phyloP scores from a whole-genome alignment of 2,329 filamentous ascomycete genomes.

The Nothophoma quercina region DNA sequence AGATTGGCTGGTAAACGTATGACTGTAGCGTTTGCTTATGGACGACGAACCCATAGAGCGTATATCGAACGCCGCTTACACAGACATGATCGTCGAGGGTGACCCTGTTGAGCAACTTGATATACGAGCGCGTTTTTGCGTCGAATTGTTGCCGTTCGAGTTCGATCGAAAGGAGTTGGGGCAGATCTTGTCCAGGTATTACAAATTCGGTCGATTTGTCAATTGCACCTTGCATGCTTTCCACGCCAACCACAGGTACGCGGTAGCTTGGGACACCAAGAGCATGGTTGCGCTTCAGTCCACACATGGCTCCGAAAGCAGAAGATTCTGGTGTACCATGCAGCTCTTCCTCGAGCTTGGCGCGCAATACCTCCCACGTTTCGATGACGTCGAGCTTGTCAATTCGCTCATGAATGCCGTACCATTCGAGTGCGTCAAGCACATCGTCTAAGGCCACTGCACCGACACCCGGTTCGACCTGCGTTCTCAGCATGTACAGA shows the following conservation, averaged over 20 bases:
- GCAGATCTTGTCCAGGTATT: constrained; percentile 43
- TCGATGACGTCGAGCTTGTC: constrained; percentile 61
- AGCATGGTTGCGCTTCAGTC: constrained; percentile 45
- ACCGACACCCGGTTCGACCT: constrained; percentile 48
- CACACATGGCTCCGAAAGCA: constrained; percentile 57
- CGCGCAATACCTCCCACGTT: constrained; percentile 62
- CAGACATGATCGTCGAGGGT: constrained; percentile 62
- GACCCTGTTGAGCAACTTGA: constrained; percentile 64
- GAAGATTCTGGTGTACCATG: constrained; percentile 52
- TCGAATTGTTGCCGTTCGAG: constrained; percentile 66
- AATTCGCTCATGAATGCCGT: constrained; percentile 48
- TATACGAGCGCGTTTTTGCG: constrained; percentile 61
- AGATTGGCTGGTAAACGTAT: constrained; percentile 65
- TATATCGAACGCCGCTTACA: constrained; percentile 59
- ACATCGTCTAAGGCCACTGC: constrained; percentile 47
- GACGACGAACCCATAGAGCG: constrained; percentile 66
- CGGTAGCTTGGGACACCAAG: constrained; percentile 47
- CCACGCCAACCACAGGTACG: constrained; percentile 45
- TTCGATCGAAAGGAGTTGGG: constrained; percentile 62
- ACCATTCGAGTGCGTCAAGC: constrained; percentile 50
- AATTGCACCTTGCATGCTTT: constrained; percentile 54
- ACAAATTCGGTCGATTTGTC: constrained; percentile 40
- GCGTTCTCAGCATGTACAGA: constrained; percentile 58
- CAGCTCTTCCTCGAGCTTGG: constrained; percentile 62
- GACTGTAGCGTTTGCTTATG: constrained; percentile 67